Percentiles rank a stretch among this genome's conserved stretches.
Evolutionary conservation across 345 rosid genomes (phyloP).

Genomic region (Acer campestre): DNA sequence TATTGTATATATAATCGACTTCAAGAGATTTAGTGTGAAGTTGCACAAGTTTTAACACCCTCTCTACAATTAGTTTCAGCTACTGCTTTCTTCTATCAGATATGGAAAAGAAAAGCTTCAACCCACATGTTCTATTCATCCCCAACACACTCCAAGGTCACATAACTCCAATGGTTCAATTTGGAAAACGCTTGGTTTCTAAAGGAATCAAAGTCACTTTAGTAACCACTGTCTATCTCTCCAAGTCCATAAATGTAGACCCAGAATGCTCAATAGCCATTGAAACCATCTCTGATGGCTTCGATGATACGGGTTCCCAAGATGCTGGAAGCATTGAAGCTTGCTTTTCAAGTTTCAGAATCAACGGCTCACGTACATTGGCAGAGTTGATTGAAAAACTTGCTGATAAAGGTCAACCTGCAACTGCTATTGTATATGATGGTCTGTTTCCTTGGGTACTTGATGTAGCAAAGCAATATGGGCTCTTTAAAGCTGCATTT

Average conservation of each 20-base stretch:
- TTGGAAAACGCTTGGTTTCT: slow-evolving; percentile 37
- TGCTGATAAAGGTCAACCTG: slow-evolving; percentile 8
- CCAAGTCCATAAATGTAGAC: slow-evolving; percentile 24
- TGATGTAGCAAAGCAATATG: slow-evolving; percentile 35
- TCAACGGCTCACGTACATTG: slow-evolving; percentile 25
- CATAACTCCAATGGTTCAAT: slow-evolving; percentile 38
- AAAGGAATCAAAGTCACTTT: slow-evolving; percentile 33
- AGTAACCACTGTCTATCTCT: slow-evolving; percentile 22
- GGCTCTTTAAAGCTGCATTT: slow-evolving; percentile 29
- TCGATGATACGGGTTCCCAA: neutral
- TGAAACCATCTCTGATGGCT: neutral
- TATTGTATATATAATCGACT: too few species aligned
- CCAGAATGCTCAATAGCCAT: neutral
- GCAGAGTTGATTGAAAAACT: slow-evolving; percentile 11
- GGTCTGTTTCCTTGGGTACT: slow-evolving; percentile 33
- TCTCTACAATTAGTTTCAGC: neutral
- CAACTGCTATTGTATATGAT: slow-evolving; percentile 26
- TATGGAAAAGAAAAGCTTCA: neutral
- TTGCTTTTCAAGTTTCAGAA: neutral
- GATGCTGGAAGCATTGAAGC: neutral
- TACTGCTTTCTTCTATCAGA: neutral
- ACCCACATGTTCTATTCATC: slow-evolving; percentile 29
- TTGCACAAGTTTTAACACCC: neutral
- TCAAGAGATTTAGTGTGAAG: too few species aligned
- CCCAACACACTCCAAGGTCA: slow-evolving; percentile 41